Evolutionary conservation across 257 asterid genomes (phyloP).

Genomic region (Solanum tacnaense): DNA sequence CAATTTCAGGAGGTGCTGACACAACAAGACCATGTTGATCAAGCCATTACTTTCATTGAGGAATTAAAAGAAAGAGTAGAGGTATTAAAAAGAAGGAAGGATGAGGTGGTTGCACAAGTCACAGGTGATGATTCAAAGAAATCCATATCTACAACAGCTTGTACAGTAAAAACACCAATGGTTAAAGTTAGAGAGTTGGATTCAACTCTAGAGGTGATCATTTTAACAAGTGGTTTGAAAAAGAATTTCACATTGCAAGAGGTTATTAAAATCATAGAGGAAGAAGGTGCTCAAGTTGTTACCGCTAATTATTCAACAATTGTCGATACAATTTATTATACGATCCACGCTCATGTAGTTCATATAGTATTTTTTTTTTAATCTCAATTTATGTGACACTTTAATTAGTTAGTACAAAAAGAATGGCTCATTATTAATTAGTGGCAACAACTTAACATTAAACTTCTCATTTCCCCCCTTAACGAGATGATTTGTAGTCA

Average conservation of each 20-base stretch:
- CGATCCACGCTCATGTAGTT: conserved; percentile 30
- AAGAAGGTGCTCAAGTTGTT: conserved; percentile 35
- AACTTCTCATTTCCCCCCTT: not conserved
- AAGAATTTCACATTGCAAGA: conserved; percentile 12
- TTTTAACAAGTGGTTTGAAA: conserved; percentile 9
- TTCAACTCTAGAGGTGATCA: conserved; percentile 25
- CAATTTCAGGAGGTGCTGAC: conserved; percentile 17
- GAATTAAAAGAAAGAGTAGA: conserved; percentile 13
- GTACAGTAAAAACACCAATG: not conserved
- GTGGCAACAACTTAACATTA: not conserved
- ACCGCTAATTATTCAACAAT: not conserved
- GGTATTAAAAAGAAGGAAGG: conserved; percentile 16
- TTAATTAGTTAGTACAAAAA: not conserved
- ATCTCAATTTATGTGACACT: not conserved
- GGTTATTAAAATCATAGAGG: conserved; percentile 15
- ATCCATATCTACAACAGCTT: not conserved
- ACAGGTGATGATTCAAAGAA: not conserved
- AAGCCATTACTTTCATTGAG: conserved; percentile 18
- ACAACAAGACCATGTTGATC: conserved; percentile 22
- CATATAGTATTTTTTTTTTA: not conserved
- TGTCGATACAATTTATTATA: conserved; percentile 7
- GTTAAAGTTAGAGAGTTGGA: conserved; percentile 17
- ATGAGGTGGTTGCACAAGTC: not conserved
- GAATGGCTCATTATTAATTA: not conserved
- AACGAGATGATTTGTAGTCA: not conserved